phyloP scores from a whole-genome alignment of 306 rosid species.

The Prunus mongolica region DNA sequence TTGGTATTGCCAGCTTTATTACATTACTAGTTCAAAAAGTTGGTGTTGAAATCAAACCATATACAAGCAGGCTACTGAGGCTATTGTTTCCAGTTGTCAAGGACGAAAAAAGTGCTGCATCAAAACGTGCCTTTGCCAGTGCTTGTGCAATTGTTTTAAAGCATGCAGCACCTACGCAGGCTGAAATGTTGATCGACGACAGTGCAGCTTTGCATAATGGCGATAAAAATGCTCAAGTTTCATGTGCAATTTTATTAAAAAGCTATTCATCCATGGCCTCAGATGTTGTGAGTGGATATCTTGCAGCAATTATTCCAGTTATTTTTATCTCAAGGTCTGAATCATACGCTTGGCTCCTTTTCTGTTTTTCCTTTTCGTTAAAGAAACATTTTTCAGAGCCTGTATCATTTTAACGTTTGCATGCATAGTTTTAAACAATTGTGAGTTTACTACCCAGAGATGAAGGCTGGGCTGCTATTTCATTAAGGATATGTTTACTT shows the following conservation, averaged over 20 bases:
- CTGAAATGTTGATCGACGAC: constrained; percentile 79
- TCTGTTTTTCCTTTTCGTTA: constrained; percentile 3
- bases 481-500: neutral
- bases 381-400: neutral
- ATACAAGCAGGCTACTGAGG: constrained; percentile 67
- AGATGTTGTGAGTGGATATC: constrained; percentile 81
- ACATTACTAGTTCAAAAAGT: constrained; percentile 74
- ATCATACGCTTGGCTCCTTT: constrained; percentile 17
- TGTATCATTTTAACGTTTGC: neutral
- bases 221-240: constrained; percentile 78
- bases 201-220: constrained; percentile 71
- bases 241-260: constrained; percentile 78
- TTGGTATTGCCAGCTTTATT: constrained; percentile 91
- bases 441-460: neutral
- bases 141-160: constrained; percentile 76
- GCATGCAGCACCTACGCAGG: constrained; percentile 55
- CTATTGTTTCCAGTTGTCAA: constrained; percentile 81
- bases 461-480: neutral
- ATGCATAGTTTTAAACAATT: neutral
- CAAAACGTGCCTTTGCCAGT: constrained; percentile 89
- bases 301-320: constrained; percentile 59
- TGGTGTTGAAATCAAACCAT: constrained; percentile 73
- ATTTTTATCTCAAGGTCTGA: constrained; percentile 82
- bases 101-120: constrained; percentile 75
- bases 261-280: constrained; percentile 77